Base-by-base conservation (phyloP, 495 filamentous ascomycete species). In the Penicillium desertorum region DNA sequence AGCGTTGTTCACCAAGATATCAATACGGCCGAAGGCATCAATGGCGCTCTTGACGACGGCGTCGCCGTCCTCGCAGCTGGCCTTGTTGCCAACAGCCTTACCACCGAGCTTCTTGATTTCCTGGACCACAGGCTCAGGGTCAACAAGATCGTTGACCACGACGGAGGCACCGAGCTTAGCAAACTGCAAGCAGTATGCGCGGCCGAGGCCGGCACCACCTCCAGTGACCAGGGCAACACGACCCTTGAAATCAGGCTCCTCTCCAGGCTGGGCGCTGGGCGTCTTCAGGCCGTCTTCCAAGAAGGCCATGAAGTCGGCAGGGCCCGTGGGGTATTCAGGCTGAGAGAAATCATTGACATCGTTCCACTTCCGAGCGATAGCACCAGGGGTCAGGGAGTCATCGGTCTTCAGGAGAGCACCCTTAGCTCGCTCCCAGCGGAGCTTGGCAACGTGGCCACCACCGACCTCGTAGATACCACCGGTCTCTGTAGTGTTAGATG, bases 1-100 rank as follows among this genome's bases (percentile, higher is more conserved):
- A 45, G 94, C 94, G 67, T 98, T 98, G 83, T 98, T 98, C 72
- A 98, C 80, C 60, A 98, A 74, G 53, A 98, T 88, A 68, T 98
- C 94, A 64, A 98, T 83, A 52, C 95, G 90, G 62, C 94, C 94
- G 63, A 89, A 98, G 37, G 90, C 85, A 68, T 98, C 94, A 62
- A 98, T 96, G 56, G 92, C 91, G 56, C 79, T 84, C 80, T 96
- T 94, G 64, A 98, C 86, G 45, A 98, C 91, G 27, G 83, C 86
- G 44, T 96, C 93, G 51, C 94, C 94, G 57, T 98, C 92, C 73
- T 96, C 92, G 62, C 90, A 93, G 42, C 87, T 93, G 56, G 89
- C 91, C 81, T 97, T 98, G 74, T 90, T 90, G 58, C 90, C 91
- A 46, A 91, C 90, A 16, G 95, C 94, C 78, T 96, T 84, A 51